These are phyloP conservation scores for Paraurostyla sp. DNA, from an alignment of 73 alveolate genomes.

Conservation along the genomic window DNA sequence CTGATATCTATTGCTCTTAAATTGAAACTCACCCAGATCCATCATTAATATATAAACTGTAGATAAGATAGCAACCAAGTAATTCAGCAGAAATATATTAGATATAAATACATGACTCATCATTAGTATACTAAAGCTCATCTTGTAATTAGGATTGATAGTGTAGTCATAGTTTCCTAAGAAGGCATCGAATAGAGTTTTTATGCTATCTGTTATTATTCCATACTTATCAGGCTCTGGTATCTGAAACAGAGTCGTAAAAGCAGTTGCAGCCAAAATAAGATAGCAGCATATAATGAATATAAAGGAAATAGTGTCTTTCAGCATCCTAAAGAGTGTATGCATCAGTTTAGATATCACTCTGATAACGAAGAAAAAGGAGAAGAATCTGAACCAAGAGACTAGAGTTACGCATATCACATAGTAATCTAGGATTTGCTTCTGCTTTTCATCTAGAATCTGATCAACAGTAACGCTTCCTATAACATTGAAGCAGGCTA, in stretches of 20 bases:
- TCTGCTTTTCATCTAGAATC: background rate
- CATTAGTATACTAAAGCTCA: slow-evolving; percentile 44
- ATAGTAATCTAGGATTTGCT: slow-evolving; percentile 63
- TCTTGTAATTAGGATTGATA: slow-evolving; percentile 19
- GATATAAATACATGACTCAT: slow-evolving; percentile 65
- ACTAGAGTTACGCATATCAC: slow-evolving; percentile 60
- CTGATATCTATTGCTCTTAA: slow-evolving; percentile 51
- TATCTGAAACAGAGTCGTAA: slow-evolving; percentile 67
- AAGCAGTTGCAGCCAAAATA: slow-evolving; percentile 42
- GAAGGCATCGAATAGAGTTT: slow-evolving; percentile 68
- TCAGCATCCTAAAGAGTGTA: slow-evolving; percentile 65
- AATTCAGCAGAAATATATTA: slow-evolving; percentile 71
- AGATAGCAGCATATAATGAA: slow-evolving; percentile 60
- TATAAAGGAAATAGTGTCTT: slow-evolving; percentile 56
- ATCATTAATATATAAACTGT: slow-evolving; percentile 71
- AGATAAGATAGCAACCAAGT: slow-evolving; percentile 71
- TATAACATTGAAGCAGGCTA: slow-evolving; percentile 61
- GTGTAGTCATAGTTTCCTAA: slow-evolving; percentile 57
- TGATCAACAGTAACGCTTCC: slow-evolving; percentile 54
- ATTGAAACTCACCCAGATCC: slow-evolving; percentile 69
- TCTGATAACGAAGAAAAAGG: slow-evolving; percentile 69
- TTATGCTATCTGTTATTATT: slow-evolving; percentile 17
- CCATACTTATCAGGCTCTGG: slow-evolving; percentile 57
- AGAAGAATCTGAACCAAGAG: slow-evolving; percentile 73
- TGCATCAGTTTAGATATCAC: slow-evolving; percentile 55